Conservation (phyloP, 352 stramenopile species). For the Phytophthora sansomeana region DNA sequence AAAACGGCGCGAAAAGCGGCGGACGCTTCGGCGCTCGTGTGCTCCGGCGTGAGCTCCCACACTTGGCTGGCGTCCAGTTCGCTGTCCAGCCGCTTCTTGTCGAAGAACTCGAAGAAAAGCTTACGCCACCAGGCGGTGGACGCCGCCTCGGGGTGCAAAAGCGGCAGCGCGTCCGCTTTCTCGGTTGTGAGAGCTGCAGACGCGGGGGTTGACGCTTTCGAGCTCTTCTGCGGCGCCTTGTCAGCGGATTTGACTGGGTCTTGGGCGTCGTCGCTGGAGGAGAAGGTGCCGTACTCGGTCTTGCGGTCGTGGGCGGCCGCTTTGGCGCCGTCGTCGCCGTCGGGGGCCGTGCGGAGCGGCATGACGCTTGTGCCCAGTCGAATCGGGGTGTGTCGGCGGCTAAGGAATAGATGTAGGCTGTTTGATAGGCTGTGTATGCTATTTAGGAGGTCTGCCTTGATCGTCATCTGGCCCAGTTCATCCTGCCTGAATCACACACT, state of each 20-base stretch:
- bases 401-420: no score
- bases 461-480: no score
- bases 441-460: no score
- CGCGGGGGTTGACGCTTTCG: not conserved
- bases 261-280: not conserved
- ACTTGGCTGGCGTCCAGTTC: slow-evolving; percentile 51
- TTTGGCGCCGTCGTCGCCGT: slow-evolving; percentile 7
- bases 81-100: slow-evolving; percentile 33
- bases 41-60: slow-evolving; percentile 54
- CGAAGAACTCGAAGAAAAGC: slow-evolving; percentile 52
- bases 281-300: slow-evolving; percentile 34
- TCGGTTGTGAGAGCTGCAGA: not conserved
- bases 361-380: slow-evolving; percentile 8
- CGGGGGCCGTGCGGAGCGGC: slow-evolving; percentile 18
- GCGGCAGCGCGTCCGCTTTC: slow-evolving; percentile 16
- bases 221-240: slow-evolving; percentile 12
- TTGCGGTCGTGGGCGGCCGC: slow-evolving; percentile 11
- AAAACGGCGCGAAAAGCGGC: slow-evolving; percentile 42
- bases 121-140: slow-evolving; percentile 50
- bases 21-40: slow-evolving; percentile 45
- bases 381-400: not conserved
- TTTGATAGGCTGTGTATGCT: no score
- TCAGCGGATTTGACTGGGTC: not conserved
- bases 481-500: no score
- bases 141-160: slow-evolving; percentile 40